phyloP scores from a whole-genome alignment of 2,329 filamentous ascomycete genomes.

The Thielaviopsis punctulata region DNA sequence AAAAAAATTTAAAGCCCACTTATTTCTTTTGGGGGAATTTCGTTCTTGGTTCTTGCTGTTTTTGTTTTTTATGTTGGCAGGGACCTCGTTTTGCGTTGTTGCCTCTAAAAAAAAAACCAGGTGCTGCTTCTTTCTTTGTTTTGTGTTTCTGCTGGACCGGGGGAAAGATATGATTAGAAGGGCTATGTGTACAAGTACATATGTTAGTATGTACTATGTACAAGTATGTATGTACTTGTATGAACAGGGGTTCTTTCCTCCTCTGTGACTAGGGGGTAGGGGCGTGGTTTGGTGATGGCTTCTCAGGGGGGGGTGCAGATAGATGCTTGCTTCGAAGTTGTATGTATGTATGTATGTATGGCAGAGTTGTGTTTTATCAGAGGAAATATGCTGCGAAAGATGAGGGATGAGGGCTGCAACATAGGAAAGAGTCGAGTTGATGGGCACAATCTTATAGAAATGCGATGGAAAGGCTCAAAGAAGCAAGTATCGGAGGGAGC shows the following conservation, averaged over 20 bases:
- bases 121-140: not conserved
- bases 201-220: too few relatives aligned
- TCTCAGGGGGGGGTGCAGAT: not conserved
- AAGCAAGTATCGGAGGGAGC: too few relatives aligned
- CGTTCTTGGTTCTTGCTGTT: not conserved
- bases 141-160: not conserved
- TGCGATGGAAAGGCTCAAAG: too few relatives aligned
- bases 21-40: not conserved
- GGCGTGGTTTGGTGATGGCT: not conserved
- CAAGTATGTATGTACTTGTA: too few relatives aligned
- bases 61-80: not conserved
- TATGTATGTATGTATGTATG: not conserved
- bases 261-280: not conserved
- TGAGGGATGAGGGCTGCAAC: not conserved
- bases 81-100: not conserved
- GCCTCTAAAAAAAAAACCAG: constrained; percentile 17
- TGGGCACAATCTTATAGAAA: too few relatives aligned
- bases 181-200: not conserved
- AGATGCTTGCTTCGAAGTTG: too few relatives aligned
- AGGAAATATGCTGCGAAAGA: too few relatives aligned
- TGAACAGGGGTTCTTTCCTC: not conserved
- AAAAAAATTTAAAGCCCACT: not conserved
- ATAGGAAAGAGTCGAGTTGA: not conserved
- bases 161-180: not conserved
- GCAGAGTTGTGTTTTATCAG: not conserved